Base-by-base conservation (phyloP, 2,329 filamentous ascomycete genomes). In the Arthrobotrys conoides region DNA sequence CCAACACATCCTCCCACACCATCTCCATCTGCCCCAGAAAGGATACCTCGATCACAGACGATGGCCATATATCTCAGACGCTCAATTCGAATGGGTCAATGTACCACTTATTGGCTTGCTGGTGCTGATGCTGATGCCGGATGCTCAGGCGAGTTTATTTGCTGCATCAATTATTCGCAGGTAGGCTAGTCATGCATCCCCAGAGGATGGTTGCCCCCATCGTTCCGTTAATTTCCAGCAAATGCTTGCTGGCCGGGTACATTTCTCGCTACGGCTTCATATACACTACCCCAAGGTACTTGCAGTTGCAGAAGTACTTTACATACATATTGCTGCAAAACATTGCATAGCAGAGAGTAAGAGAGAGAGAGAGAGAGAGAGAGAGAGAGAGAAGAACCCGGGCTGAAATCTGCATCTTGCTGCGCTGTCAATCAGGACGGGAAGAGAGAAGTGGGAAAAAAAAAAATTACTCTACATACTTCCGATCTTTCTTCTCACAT, bases 1-100 rank as follows among this genome's bases (percentile, higher is more conserved):
- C 73, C 73, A 77, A 77, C 73, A 77, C 73, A 77, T 77, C 59
- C 66, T 71, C 67, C 73, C 73, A 77, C 73, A 77, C 73, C 67
- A 77, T 63, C 61, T 59, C 33, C 22, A 41, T 46, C 36, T 66
- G 33, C 38, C n/a, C 33, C 46, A 22, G 70, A 65, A 71, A 49
- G 49, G 49, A 53, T 72, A 72, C 70, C 18, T 72, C 41, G 44
- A 72, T 22, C 20, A 33, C 51, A 24, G 48, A 36, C 38, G 20
- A 64, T 61, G 44, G 38, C 53, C 63, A 63, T 76, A 76, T 69
- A 76, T 76, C 57, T 65, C 64, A 49, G 12, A 76, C 57, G n/a
- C 36, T 44, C 38, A 61, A 46, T 53, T 18, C 20, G 51, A 20
- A 64, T 14, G n/a, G 64, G 67, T 22, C 20, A 48, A 76, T 73